Percentiles rank a stretch among this genome's conserved stretches.
phyloP scores from a whole-genome alignment of 805 yeast species.

The Grigorovia humatica region DNA sequence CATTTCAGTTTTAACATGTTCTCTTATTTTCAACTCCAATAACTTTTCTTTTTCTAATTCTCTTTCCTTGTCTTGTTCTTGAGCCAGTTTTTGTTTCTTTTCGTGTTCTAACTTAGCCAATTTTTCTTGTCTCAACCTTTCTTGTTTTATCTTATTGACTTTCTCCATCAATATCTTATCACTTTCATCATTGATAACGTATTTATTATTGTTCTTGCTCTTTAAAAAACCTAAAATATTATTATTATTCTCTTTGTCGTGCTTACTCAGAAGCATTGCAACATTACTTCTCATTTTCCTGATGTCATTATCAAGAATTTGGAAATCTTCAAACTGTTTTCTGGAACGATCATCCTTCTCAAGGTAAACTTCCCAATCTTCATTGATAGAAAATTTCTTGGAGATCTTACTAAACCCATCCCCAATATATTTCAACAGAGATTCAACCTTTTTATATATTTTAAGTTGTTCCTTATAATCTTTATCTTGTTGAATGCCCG shows the following conservation, averaged over 20 bases:
- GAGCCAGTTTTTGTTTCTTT: constrained; percentile 1
- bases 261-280: neutral
- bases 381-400: constrained; percentile 10
- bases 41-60: constrained; percentile 13
- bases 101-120: neutral
- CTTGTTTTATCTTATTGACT: constrained; percentile 15
- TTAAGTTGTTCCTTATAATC: constrained; percentile 7
- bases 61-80: constrained; percentile 8
- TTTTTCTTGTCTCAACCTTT: constrained; percentile 10
- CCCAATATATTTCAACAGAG: constrained; percentile 16
- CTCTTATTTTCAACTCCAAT: constrained; percentile 18
- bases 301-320: constrained; percentile 24
- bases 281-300: constrained; percentile 13
- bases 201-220: constrained; percentile 4
- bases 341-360: constrained; percentile 9
- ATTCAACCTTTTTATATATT: constrained; percentile 11
- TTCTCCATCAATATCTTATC: constrained; percentile 16
- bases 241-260: neutral
- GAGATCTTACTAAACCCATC: constrained; percentile 20
- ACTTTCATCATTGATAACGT: constrained; percentile 10
- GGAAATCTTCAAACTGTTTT: constrained; percentile 16
- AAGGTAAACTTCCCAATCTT: constrained; percentile 8
- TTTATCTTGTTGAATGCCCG: constrained; percentile 4
- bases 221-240: constrained; percentile 3
- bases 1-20: constrained; percentile 19